These are phyloP conservation scores for Mucor saturninus DNA, from an alignment of 371 early-diverging fungal genomes.

Conservation along the genomic window DNA sequence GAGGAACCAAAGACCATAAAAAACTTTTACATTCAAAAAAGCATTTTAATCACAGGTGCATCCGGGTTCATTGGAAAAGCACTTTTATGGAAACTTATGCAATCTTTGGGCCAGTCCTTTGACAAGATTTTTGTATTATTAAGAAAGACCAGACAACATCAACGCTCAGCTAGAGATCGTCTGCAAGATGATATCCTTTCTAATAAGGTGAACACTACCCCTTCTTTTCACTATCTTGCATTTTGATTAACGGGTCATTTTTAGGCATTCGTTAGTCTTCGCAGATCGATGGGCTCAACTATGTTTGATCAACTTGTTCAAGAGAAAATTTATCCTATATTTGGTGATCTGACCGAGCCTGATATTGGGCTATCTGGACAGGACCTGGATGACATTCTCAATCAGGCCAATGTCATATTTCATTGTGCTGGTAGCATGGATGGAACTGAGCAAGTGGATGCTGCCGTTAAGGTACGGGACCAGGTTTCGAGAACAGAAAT, in stretches of 20 bases:
- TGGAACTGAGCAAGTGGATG: slow-evolving; percentile 57
- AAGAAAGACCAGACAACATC: slow-evolving; percentile 31
- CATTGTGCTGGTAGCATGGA: slow-evolving; percentile 66
- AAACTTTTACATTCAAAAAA: slow-evolving; percentile 41
- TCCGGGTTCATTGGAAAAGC: slow-evolving; percentile 72
- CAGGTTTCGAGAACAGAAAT: neutral
- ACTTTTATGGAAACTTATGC: slow-evolving; percentile 58
- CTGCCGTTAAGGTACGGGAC: slow-evolving; percentile 51
- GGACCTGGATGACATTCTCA: slow-evolving; percentile 47
- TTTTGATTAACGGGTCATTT: neutral
- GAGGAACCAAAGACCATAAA: slow-evolving; percentile 20
- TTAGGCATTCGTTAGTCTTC: slow-evolving; percentile 50
- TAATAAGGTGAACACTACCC: slow-evolving; percentile 38
- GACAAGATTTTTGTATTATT: slow-evolving; percentile 46
- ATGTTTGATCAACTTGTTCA: slow-evolving; percentile 47
- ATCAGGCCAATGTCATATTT: slow-evolving; percentile 52
- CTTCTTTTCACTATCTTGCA: neutral
- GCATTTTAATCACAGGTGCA: slow-evolving; percentile 63
- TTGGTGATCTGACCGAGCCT: slow-evolving; percentile 55
- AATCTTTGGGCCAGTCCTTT: slow-evolving; percentile 29
- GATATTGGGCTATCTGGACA: slow-evolving; percentile 53
- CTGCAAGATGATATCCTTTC: slow-evolving; percentile 49
- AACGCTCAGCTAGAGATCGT: slow-evolving; percentile 30
- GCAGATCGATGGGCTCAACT: slow-evolving; percentile 44
- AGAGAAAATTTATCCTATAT: slow-evolving; percentile 59